phyloP scores from a whole-genome alignment of 139 green algal species.

The Chlamydomonas sp. region DNA sequence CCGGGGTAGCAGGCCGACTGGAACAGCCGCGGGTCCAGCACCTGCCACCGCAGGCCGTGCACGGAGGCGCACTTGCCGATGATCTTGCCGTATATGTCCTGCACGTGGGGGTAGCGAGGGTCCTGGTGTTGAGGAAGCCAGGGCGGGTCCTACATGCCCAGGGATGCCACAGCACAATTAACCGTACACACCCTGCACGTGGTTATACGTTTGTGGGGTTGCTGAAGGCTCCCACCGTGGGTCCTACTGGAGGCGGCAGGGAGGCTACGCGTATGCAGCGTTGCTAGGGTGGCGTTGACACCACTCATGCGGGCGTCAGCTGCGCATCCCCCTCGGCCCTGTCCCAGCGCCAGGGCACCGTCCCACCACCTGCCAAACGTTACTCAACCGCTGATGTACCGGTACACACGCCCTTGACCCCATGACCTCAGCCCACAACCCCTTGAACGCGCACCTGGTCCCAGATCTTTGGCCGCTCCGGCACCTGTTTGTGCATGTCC shows the following conservation, averaged over 20 bases:
- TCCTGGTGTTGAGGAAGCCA: too few relatives aligned
- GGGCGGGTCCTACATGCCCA: background rate
- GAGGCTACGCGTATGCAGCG: background rate
- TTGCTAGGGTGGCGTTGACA: background rate
- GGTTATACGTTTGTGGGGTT: too few relatives aligned
- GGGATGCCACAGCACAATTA: background rate
- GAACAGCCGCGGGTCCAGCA: background rate
- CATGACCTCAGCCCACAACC: background rate
- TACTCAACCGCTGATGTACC: background rate
- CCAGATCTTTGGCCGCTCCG: constrained; percentile 4
- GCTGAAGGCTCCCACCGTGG: too few relatives aligned
- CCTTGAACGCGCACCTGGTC: constrained; percentile 11
- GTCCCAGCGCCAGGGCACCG: background rate
- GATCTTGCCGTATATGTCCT: background rate
- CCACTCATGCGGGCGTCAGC: too few relatives aligned
- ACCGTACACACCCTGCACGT: background rate
- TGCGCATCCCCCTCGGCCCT: too few relatives aligned
- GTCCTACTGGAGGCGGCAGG: too few relatives aligned
- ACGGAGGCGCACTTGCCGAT: background rate
- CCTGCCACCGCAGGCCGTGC: background rate
- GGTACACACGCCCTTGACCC: background rate
- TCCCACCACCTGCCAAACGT: background rate
- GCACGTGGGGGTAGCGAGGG: background rate
- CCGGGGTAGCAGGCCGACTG: background rate
- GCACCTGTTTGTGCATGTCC: constrained; percentile 29